phyloP scores from a whole-genome alignment of 2,329 filamentous ascomycete genomes.

The Fusarium odoratissimum region DNA sequence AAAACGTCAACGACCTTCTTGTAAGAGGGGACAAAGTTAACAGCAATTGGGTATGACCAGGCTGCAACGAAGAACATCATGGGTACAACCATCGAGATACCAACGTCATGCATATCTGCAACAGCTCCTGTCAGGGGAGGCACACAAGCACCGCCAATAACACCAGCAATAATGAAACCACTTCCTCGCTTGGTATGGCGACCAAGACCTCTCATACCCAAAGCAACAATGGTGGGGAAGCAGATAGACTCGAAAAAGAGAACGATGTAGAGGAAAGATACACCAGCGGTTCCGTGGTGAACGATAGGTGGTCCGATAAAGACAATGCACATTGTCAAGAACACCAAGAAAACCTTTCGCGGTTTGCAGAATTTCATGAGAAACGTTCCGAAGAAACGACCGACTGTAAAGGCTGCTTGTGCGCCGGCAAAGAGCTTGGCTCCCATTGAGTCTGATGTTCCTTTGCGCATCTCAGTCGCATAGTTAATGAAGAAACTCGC shows the following conservation, averaged over 20 bases:
- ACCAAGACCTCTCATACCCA: constrained; percentile 80
- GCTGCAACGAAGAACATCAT: constrained; percentile 68
- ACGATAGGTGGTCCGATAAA: constrained; percentile 67
- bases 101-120: constrained; percentile 71
- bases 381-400: constrained; percentile 74
- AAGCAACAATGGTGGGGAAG: constrained; percentile 83
- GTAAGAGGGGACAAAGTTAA: constrained; percentile 76
- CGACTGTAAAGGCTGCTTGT: constrained; percentile 77
- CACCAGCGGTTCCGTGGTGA: constrained; percentile 58
- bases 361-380: constrained; percentile 76
- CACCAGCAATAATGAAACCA: constrained; percentile 75
- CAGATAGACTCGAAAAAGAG: constrained; percentile 85
- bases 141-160: constrained; percentile 78
- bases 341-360: constrained; percentile 74
- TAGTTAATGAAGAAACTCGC: constrained; percentile 81
- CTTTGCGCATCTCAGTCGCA: constrained; percentile 68
- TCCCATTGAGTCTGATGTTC: constrained; percentile 62
- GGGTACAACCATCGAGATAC: constrained; percentile 74
- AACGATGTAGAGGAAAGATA: constrained; percentile 74
- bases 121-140: constrained; percentile 77
- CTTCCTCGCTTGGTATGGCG: constrained; percentile 81
- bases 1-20: constrained; percentile 70
- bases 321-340: constrained; percentile 72
- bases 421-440: constrained; percentile 79
- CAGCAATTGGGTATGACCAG: constrained; percentile 66